A percentile compares a stretch with the other conserved stretches of the same genome.
Conservation (phyloP, 805 yeast species). For the Wickerhamomyces hampshirensis region DNA sequence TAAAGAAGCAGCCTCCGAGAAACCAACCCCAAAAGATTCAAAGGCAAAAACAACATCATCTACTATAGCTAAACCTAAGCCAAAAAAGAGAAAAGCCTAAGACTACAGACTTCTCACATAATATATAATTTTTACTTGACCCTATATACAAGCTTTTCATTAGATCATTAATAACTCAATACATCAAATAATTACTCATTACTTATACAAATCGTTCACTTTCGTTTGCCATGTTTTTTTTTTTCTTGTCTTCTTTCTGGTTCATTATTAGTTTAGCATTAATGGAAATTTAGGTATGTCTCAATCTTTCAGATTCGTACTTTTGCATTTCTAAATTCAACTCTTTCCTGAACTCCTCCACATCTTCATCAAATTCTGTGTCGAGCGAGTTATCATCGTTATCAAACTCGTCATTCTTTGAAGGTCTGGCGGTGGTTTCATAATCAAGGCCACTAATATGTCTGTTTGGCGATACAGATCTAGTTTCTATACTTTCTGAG, state of each 20-base stretch:
- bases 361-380: conserved; percentile 20
- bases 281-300: conserved; percentile 2
- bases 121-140: too few species aligned
- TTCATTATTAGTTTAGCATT: too few species aligned
- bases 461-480: too few species aligned
- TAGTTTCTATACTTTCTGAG: background rate
- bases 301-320: conserved; percentile 18
- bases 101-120: too few species aligned
- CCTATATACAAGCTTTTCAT: too few species aligned
- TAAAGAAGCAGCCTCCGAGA: conserved; percentile 11
- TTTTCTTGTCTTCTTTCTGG: too few species aligned
- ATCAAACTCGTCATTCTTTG: background rate
- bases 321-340: conserved; percentile 18
- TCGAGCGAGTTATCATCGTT: background rate
- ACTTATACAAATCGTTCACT: too few species aligned
- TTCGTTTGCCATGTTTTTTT: too few species aligned
- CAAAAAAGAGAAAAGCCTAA: conserved; percentile 13
- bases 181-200: too few species aligned
- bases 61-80: conserved; percentile 1
- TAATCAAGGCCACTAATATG: background rate
- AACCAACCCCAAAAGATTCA: background rate
- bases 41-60: background rate
- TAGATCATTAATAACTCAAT: background rate
- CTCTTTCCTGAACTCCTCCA: conserved; percentile 19
- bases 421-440: background rate